phyloP scores from a whole-genome alignment of 352 stramenopile genomes.

The Globisporangium middletonii region DNA sequence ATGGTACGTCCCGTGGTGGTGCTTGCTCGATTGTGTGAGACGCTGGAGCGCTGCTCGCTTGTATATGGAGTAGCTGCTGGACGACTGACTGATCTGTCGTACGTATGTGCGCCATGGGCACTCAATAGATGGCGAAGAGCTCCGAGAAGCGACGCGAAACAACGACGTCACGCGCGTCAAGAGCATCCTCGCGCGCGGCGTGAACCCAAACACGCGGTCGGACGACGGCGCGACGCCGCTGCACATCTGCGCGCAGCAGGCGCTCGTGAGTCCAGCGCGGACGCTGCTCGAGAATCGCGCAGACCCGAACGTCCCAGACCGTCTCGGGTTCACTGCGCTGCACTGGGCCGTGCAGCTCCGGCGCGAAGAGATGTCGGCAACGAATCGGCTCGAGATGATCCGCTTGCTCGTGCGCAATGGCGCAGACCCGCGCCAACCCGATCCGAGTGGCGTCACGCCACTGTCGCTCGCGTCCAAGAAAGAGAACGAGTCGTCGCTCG shows the following conservation, averaged over 20 bases:
- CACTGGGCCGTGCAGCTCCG: constrained; percentile 82
- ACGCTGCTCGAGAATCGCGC: constrained; percentile 57
- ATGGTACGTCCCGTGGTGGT: constrained; percentile 29
- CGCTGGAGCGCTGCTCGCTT: not conserved
- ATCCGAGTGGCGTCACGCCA: constrained; percentile 48
- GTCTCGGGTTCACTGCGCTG: constrained; percentile 66
- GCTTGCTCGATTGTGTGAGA: not conserved
- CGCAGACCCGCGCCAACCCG: constrained; percentile 35
- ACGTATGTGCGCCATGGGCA: not conserved
- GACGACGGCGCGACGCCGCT: constrained; percentile 63
- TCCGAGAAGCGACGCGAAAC: constrained; percentile 66
- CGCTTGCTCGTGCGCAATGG: constrained; percentile 54
- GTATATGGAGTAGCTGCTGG: not conserved
- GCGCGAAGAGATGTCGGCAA: constrained; percentile 58
- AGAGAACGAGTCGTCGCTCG: constrained; percentile 54
- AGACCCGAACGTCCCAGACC: constrained; percentile 53
- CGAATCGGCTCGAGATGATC: constrained; percentile 68
- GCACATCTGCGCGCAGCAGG: constrained; percentile 79
- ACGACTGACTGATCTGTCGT: not conserved
- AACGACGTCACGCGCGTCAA: constrained; percentile 63
- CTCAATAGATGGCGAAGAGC: constrained; percentile 58
- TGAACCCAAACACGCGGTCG: constrained; percentile 39
- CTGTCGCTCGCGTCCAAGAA: constrained; percentile 59
- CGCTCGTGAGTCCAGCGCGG: constrained; percentile 45
- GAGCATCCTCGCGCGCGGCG: constrained; percentile 49